Conservation (phyloP, 2,329 filamentous ascomycete genomes). For the Talaromyces pinophilus region DNA sequence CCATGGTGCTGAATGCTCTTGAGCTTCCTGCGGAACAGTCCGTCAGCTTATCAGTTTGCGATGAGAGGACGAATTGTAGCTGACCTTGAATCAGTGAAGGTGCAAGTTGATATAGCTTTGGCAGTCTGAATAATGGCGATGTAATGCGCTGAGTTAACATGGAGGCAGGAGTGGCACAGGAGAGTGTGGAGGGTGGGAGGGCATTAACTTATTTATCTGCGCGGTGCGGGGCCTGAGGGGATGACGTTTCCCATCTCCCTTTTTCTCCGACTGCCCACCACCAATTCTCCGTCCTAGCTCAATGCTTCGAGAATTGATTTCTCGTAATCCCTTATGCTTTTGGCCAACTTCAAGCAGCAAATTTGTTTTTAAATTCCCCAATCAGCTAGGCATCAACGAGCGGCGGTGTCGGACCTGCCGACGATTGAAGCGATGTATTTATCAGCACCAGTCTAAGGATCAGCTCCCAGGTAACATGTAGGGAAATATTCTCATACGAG, state of each 20-base stretch:
- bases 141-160: slow-evolving; percentile 1
- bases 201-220: background rate
- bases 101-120: background rate
- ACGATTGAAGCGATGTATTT: background rate
- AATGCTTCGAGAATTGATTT: background rate
- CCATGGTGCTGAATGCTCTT: slow-evolving; percentile 50
- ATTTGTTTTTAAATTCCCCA: background rate
- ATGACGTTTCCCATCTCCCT: slow-evolving; percentile 4
- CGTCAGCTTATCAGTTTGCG: slow-evolving; percentile 15
- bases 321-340: too few species aligned
- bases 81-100: slow-evolving; percentile 7
- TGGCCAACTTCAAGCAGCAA: too few species aligned
- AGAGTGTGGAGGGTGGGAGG: slow-evolving; percentile 1
- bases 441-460: background rate
- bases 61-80: background rate
- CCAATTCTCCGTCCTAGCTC: background rate
- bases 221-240: slow-evolving; percentile 4
- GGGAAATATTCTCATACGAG: background rate
- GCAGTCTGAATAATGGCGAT: background rate
- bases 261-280: background rate
- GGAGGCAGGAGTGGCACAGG: background rate
- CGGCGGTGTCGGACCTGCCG: background rate
- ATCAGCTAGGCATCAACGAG: background rate
- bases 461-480: background rate
- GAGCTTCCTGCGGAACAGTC: slow-evolving; percentile 28